Percentiles rank a stretch among this genome's conserved stretches.
Conservation (phyloP, 108 stramenopile genomes). For the Nitzschia inconspicua region DNA sequence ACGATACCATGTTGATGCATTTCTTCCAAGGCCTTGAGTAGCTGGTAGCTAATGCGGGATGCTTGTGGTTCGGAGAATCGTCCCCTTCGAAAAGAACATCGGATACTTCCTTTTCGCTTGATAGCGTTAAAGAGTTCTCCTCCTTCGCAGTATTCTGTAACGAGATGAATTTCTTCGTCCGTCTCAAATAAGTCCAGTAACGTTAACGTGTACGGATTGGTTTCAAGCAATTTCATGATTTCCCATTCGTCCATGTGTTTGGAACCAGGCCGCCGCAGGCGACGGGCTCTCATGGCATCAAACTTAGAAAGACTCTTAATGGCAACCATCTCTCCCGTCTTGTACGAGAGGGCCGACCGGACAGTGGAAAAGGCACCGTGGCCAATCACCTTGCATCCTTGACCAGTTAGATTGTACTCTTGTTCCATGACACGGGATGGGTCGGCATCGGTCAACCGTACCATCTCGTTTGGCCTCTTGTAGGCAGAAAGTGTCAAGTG, state of each 20-base stretch:
- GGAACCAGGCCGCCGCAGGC: constrained; percentile 29
- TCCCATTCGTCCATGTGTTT: constrained; percentile 78
- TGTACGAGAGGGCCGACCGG: constrained; percentile 43
- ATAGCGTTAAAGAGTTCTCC: constrained; percentile 85
- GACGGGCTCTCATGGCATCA: constrained; percentile 70
- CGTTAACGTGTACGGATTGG: constrained; percentile 60
- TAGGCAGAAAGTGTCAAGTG: constrained; percentile 73
- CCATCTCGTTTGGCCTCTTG: constrained; percentile 60
- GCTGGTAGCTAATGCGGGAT: constrained; percentile 57
- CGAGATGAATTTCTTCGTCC: constrained; percentile 80
- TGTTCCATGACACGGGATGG: constrained; percentile 47
- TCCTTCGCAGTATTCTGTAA: constrained; percentile 83
- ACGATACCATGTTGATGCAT: constrained; percentile 65
- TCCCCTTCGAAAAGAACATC: constrained; percentile 35
- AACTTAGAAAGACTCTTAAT: constrained; percentile 87
- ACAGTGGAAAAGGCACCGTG: constrained; percentile 85
- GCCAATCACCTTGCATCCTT: constrained; percentile 66
- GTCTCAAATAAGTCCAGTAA: constrained; percentile 86
- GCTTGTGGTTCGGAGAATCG: constrained; percentile 72
- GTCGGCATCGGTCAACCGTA: constrained; percentile 61
- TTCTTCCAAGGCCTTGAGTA: constrained; percentile 59
- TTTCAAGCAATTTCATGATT: constrained; percentile 50
- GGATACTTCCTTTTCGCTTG: constrained; percentile 21
- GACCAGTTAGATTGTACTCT: constrained; percentile 65
- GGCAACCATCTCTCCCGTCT: constrained; percentile 56